Percentiles rank a stretch among this genome's conserved stretches.
Conservation (phyloP, 192 early-diverging fungal genomes). For the Kappamyces sp. region DNA sequence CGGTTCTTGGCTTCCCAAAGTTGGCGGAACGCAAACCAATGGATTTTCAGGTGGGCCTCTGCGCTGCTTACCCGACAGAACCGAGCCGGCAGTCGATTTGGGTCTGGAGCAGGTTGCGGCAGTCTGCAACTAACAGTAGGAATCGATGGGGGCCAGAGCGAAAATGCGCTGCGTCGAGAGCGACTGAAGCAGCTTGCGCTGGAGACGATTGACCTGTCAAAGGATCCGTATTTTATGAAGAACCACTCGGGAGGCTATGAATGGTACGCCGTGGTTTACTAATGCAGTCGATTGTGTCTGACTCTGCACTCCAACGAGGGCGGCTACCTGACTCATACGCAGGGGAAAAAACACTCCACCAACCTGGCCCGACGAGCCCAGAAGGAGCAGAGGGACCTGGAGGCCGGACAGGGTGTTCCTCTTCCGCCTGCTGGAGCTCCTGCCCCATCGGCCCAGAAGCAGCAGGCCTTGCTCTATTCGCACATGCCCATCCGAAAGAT, state of each 20-base stretch:
- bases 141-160: too few relatives aligned
- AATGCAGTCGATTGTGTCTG: constrained; percentile 39
- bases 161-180: constrained; percentile 33
- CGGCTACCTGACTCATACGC: constrained; percentile 91
- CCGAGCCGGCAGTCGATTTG: too few relatives aligned
- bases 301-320: constrained; percentile 83
- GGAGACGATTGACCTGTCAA: constrained; percentile 92
- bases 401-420: constrained; percentile 8
- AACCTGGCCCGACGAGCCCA: constrained; percentile 86
- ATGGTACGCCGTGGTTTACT: constrained; percentile 15
- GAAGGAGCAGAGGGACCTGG: constrained; percentile 59
- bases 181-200: constrained; percentile 89
- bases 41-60: too few relatives aligned
- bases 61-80: too few relatives aligned
- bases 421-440: constrained; percentile 23
- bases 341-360: constrained; percentile 97
- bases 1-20: too few relatives aligned
- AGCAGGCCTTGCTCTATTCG: constrained; percentile 15
- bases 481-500: constrained; percentile 51
- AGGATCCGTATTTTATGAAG: constrained; percentile 97
- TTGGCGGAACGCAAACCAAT: too few relatives aligned
- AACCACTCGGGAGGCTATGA: constrained; percentile 56
- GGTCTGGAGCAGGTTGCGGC: too few relatives aligned
- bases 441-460: constrained; percentile 28
- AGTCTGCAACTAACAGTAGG: too few relatives aligned